These are phyloP conservation scores for Phytophthora tubulina DNA, from an alignment of 352 stramenopile species.

Conservation along the genomic window DNA sequence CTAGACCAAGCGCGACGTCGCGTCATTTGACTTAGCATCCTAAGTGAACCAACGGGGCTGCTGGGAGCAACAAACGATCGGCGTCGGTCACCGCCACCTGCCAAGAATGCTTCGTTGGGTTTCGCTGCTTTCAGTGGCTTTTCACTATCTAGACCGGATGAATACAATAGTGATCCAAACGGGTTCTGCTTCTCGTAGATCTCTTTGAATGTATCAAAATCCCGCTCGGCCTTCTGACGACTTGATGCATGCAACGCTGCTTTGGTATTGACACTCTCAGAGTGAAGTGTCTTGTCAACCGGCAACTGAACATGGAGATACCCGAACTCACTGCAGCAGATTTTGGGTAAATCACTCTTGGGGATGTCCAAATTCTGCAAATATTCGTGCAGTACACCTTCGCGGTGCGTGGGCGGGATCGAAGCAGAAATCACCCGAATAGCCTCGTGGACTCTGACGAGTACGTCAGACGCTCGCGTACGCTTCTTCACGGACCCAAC, in stretches of 20 bases:
- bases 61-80: slow-evolving; percentile 22
- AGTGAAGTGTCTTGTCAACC: slow-evolving; percentile 30
- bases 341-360: slow-evolving; percentile 31
- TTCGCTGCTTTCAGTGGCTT: slow-evolving; percentile 32
- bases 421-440: slow-evolving; percentile 45
- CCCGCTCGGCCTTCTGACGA: slow-evolving; percentile 29
- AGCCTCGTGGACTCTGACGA: slow-evolving; percentile 52
- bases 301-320: slow-evolving; percentile 49
- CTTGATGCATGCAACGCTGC: slow-evolving; percentile 15
- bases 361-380: slow-evolving; percentile 25
- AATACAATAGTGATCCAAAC: slow-evolving; percentile 13
- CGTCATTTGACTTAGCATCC: slow-evolving; percentile 17
- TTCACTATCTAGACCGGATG: slow-evolving; percentile 10
- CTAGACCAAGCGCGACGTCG: slow-evolving; percentile 27
- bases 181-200: slow-evolving; percentile 38
- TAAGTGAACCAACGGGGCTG: slow-evolving; percentile 14
- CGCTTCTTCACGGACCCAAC: slow-evolving; percentile 45
- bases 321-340: slow-evolving; percentile 39
- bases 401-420: slow-evolving; percentile 40
- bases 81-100: slow-evolving; percentile 23
- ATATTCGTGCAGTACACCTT: slow-evolving; percentile 40
- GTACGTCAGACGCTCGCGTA: slow-evolving; percentile 22
- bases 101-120: slow-evolving; percentile 38
- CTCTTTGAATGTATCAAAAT: slow-evolving; percentile 36
- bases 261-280: slow-evolving; percentile 18